These are phyloP conservation scores for Pseudogymnoascus sp. DNA, from an alignment of 2,329 filamentous ascomycete species.

Conservation along the genomic window DNA sequence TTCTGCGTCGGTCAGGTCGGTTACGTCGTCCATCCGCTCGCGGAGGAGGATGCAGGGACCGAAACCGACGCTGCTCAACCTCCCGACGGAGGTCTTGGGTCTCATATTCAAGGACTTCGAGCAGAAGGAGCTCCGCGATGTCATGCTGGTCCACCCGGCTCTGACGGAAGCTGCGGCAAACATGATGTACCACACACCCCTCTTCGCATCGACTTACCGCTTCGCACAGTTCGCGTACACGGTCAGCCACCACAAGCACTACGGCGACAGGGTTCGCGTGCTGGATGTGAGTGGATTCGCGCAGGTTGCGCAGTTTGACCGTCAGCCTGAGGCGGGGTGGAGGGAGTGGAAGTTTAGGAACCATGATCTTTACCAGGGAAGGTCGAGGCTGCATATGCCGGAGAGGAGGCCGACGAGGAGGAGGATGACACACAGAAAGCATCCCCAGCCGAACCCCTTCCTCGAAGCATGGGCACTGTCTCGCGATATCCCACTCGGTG, in stretches of 20 bases:
- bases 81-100: constrained; percentile 19
- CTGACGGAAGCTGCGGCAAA: constrained; percentile 16
- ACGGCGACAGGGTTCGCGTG: constrained; percentile 17
- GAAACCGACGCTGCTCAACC: constrained; percentile 14
- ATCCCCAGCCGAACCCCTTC: constrained; percentile 19
- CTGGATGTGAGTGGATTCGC: constrained; percentile 20
- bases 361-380: constrained; percentile 12
- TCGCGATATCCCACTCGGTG: constrained; percentile 21
- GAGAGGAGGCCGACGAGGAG: neutral
- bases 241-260: constrained; percentile 15
- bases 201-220: constrained; percentile 22
- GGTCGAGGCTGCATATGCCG: neutral
- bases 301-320: constrained; percentile 11
- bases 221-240: constrained; percentile 22
- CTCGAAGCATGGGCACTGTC: constrained; percentile 15
- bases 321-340: constrained; percentile 18
- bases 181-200: constrained; percentile 17
- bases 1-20: constrained; percentile 15
- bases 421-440: constrained; percentile 7
- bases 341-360: constrained; percentile 22
- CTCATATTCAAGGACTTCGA: constrained; percentile 17
- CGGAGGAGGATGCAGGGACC: constrained; percentile 10
- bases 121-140: constrained; percentile 14
- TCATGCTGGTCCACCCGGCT: constrained; percentile 18
- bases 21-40: constrained; percentile 14